These are phyloP conservation scores for Podila minutissima DNA, from an alignment of 192 early-diverging fungal genomes.

Conservation along the genomic window DNA sequence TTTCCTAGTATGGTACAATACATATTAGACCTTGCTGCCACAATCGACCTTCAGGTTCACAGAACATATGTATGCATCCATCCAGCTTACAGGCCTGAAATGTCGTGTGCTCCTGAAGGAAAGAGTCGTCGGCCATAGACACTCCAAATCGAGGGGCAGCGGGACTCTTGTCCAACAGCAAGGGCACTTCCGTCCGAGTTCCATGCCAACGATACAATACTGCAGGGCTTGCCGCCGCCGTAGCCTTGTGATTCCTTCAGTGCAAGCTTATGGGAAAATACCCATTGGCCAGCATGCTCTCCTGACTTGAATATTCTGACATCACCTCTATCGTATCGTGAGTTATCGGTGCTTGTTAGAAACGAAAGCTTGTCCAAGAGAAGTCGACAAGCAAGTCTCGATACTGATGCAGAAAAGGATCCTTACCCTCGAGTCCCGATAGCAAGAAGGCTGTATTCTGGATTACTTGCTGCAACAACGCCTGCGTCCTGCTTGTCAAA, in stretches of 20 bases:
- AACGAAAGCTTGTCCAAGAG: too few relatives aligned
- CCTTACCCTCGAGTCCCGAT: conserved; percentile 69
- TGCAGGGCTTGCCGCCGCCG: conserved; percentile 10
- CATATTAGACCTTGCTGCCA: neutral
- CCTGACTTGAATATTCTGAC: conserved; percentile 48
- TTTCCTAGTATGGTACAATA: conserved; percentile 9
- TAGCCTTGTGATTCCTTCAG: conserved; percentile 45
- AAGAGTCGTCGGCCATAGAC: conserved; percentile 74
- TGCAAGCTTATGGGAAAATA: conserved; percentile 42
- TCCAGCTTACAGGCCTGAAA: conserved; percentile 43
- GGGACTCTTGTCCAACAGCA: conserved; percentile 71
- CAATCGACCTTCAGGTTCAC: neutral
- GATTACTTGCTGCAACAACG: conserved; percentile 75
- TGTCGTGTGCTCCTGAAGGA: conserved; percentile 64
- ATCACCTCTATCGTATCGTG: conserved; percentile 14
- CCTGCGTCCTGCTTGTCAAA: conserved; percentile 43
- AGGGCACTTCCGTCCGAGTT: conserved; percentile 76
- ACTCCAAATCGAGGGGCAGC: conserved; percentile 83
- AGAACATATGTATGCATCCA: neutral
- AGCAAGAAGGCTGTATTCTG: conserved; percentile 74
- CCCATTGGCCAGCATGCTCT: conserved; percentile 48
- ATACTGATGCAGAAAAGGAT: neutral
- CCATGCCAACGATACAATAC: conserved; percentile 68
- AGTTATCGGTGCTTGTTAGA: too few relatives aligned
- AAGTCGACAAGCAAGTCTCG: too few relatives aligned